Percentiles rank a stretch among this genome's conserved stretches.
phyloP scores from a whole-genome alignment of 371 early-diverging fungal species.

The Apophysomyces sp. region DNA sequence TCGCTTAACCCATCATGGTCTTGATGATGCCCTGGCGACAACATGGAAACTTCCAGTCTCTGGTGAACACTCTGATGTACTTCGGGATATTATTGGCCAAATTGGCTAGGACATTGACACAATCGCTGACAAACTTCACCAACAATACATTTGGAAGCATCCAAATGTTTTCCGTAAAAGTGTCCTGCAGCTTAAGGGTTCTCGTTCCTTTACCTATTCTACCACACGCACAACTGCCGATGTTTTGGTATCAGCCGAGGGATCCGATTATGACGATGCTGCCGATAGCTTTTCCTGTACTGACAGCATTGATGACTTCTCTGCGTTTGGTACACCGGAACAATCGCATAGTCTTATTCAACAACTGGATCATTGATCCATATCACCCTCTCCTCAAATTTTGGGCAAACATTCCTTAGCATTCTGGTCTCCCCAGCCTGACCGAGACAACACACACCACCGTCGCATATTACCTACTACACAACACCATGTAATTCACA shows the following conservation, averaged over 20 bases:
- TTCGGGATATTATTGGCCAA: background rate
- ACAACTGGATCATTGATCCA: background rate
- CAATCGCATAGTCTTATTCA: background rate
- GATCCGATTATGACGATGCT: background rate
- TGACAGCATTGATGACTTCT: background rate
- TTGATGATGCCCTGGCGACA: background rate
- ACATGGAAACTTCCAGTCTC: background rate
- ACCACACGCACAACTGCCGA: background rate
- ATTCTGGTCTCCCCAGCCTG: background rate
- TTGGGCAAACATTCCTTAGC: background rate
- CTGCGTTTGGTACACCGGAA: background rate
- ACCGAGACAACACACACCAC: background rate
- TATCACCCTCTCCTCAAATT: background rate
- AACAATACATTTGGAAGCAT: background rate
- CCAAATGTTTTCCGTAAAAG: background rate
- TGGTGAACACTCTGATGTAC: background rate
- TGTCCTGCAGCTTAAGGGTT: background rate
- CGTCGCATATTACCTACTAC: background rate
- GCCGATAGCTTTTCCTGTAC: background rate
- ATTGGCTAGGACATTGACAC: background rate
- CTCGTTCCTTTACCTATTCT: background rate
- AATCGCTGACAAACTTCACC: background rate
- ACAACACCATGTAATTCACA: background rate
- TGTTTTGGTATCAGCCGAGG: background rate
- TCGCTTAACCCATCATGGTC: background rate